Evolutionary conservation across 139 green algal genomes (phyloP).

Genomic region (Volvox reticuliferus): DNA sequence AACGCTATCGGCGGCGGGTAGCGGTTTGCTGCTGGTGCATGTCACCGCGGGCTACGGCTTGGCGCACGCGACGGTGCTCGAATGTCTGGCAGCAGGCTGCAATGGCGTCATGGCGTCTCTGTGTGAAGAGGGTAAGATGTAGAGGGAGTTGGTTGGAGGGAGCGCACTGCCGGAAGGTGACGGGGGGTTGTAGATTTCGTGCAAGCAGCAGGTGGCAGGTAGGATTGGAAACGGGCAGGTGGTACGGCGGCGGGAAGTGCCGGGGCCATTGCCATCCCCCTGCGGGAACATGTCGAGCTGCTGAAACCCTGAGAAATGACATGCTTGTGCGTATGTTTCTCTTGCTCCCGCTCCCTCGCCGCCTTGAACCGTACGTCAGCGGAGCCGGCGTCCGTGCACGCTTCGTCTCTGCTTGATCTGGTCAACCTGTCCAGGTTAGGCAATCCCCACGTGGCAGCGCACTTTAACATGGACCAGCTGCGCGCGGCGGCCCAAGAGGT

Average conservation of each 20-base stretch:
- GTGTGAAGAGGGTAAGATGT: constrained; percentile 25
- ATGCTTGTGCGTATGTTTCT: not conserved
- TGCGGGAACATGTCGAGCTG: too few relatives aligned
- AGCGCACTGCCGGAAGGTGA: not conserved
- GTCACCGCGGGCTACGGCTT: constrained; percentile 8
- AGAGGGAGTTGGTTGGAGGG: not conserved
- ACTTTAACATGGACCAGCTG: constrained; percentile 4
- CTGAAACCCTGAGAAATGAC: too few relatives aligned
- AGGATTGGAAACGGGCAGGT: too few relatives aligned
- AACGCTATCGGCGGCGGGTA: not conserved
- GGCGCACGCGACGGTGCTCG: constrained; percentile 31
- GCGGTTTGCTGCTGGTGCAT: constrained; percentile 18
- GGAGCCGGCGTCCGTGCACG: not conserved
- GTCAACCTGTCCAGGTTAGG: constrained; percentile 24
- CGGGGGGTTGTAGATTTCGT: not conserved
- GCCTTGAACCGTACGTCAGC: not conserved
- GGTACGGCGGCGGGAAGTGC: too few relatives aligned
- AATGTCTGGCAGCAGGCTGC: constrained; percentile 31
- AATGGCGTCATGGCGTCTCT: constrained; percentile 18
- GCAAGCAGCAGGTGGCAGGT: too few relatives aligned
- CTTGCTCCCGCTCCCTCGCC: not conserved
- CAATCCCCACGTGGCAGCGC: not conserved
- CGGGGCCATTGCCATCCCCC: too few relatives aligned
- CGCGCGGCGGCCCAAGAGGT: not conserved
- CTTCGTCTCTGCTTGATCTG: constrained; percentile 8